Evolutionary conservation across 2,329 filamentous ascomycete genomes (phyloP), one percentile per base, ranked within the genome.

Genomic region (Penicillium sp.): DNA sequence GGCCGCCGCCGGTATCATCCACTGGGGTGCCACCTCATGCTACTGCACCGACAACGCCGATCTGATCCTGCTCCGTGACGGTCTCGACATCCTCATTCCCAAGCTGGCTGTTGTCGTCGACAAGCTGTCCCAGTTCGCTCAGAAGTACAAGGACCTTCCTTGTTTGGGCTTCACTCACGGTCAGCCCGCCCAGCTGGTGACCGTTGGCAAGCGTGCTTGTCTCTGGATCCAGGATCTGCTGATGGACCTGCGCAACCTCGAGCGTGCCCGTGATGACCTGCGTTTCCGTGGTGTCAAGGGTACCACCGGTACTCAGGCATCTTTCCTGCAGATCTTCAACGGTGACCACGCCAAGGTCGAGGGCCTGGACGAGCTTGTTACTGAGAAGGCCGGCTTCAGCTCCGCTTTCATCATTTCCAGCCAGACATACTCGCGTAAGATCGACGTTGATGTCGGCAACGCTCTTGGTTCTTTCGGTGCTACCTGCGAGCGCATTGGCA

Each of bases 1-100:
- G 1, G 87, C 84, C 34, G 90, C 90, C 10, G 89, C 89, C 14
- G 89, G 89, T 34, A 89, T 94, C 65, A 93, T 96, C 58, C 92
- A 96, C 72, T 85, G 82, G 72, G 88, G 87, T 62, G 85, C 85
- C 53, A 88, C 82, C 26, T 82, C 76, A 6, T 77, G 76, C 71
- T 78, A 77, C 67, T 73, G 67, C 54, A 92, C 88, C 54, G 89
- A 92, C 68, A 91, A 92, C 61, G 82, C 87, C 2, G 90, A 93
- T 65, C 77, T 93, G 35, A 90, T 95, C 61, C 84, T 95, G 66
- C 82, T 92, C 66, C 79, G 85, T 24, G 84, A 91, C 58, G 91
- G 85, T 6, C 77, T 96, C 55, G 85, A 93, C 64, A 76, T 96
- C n/a, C 72, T 96, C 4, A 78, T 89, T 9, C 85, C 85, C 35